Conservation (phyloP, 768 basidiomycete species). For the Phaeotremella skinneri region DNA sequence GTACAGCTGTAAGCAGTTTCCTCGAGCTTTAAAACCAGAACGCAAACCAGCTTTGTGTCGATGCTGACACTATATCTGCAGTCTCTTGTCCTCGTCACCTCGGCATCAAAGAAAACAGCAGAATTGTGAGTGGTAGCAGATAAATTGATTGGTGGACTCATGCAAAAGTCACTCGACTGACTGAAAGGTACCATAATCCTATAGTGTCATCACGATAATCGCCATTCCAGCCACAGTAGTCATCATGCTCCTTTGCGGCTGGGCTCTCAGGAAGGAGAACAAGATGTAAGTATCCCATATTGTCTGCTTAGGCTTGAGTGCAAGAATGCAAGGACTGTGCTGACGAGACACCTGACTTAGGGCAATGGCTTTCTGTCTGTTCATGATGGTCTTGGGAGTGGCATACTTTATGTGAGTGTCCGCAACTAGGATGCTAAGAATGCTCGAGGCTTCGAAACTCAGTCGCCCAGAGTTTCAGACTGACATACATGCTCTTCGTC, state of each 20-base stretch:
- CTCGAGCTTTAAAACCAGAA: neutral
- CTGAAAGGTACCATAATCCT: neutral
- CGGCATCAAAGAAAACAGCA: constrained; percentile 20
- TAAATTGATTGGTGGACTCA: too few relatives aligned
- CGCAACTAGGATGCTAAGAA: neutral
- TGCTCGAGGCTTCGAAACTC: neutral
- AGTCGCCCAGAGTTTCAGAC: neutral
- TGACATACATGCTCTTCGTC: neutral
- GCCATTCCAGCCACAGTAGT: constrained; percentile 30
- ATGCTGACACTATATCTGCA: constrained; percentile 9
- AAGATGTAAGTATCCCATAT: constrained; percentile 22
- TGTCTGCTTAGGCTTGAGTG: neutral
- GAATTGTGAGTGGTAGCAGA: constrained; percentile 31
- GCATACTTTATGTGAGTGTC: constrained; percentile 40
- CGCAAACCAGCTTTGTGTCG: too few relatives aligned
- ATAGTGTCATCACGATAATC: constrained; percentile 36
- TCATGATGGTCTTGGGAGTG: constrained; percentile 31
- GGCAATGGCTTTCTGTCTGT: constrained; percentile 30
- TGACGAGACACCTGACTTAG: neutral
- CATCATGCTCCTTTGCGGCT: constrained; percentile 31
- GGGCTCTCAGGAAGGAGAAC: constrained; percentile 36
- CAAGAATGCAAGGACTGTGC: neutral
- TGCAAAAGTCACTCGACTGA: too few relatives aligned
- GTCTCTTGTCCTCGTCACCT: constrained; percentile 35
- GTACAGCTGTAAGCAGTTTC: constrained; percentile 30